Evolutionary conservation across 805 yeast genomes (phyloP), one percentile per base, ranked within the genome.

Genomic region (Helenozyma baotianmanensis): DNA sequence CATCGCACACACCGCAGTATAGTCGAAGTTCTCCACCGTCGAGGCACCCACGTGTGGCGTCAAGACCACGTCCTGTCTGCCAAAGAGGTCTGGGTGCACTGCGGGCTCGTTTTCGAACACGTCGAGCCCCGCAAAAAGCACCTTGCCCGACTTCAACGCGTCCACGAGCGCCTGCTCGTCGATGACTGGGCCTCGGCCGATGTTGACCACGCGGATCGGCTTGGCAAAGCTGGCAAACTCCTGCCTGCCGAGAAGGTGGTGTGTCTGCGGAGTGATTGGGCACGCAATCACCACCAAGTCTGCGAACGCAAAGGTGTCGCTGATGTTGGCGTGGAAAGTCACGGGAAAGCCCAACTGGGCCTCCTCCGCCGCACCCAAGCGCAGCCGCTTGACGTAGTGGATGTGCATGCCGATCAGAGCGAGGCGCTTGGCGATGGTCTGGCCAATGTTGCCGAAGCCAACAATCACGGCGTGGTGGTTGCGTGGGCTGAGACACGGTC

Each of bases 391-490:
- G 34, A 75, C 68, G 43, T 82, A 83, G 36, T 70, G 69, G 23
- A 84, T 64, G 14, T 72, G 58, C 83, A 83, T 78, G 4, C 85
- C 87, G 21, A 84, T 54, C n/a, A 60, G 61, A 29, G 61, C 32
- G 38, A 84, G 63, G 46, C 80, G 68, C 29, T 55, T 57, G 3
- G 79, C 92, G 36, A 82, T 74, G 19, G 69, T 65, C 50, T 71
- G 70, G 7, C 94, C 95, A 45, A 84, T 84, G 14, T 76, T 65
- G 1, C 95, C 94, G 47, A 83, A 78, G 0, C 94, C 95, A 3
- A 82, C 74, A 21, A 84, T 68, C 3, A 79, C 75, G 1, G 69
- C 87, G 15, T 62, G 62, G 48, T 76, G 79, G 14, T 77, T 77
- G 11, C 56, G 52, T 6, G 88, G 87, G 4, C 76, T 67, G 14